phyloP scores from a whole-genome alignment of 495 filamentous ascomycete genomes.

The Daldinia bambusicola region DNA sequence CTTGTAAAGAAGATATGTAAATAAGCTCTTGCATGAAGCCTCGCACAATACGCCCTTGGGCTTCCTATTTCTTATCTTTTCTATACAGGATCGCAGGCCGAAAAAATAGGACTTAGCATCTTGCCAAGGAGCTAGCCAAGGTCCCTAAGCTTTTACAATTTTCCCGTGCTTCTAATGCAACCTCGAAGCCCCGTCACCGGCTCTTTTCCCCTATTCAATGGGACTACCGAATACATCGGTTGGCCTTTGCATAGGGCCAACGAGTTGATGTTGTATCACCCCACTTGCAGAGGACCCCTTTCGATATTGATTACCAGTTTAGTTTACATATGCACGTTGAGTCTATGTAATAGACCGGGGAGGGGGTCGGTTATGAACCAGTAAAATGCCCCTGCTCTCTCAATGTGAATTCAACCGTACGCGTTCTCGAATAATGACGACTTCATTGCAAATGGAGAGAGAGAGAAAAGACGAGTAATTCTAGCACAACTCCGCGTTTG shows the following conservation, averaged over 20 bases:
- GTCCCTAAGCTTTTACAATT: conserved; percentile 34
- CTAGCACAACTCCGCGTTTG: neutral
- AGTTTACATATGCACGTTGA: conserved; percentile 22
- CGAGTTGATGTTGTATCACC: conserved; percentile 34
- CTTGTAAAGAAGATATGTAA: conserved; percentile 13
- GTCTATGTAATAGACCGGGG: conserved; percentile 4
- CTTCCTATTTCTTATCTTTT: conserved; percentile 25
- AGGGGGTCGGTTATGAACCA: conserved; percentile 7
- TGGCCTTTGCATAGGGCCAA: conserved; percentile 36
- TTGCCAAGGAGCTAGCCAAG: conserved; percentile 23
- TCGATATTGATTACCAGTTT: conserved; percentile 39
- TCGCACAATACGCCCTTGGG: conserved; percentile 12
- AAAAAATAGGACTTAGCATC: conserved; percentile 18
- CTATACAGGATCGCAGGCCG: conserved; percentile 8
- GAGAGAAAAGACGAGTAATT: neutral
- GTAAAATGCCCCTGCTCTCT: neutral
- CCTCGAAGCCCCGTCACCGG: conserved; percentile 29
- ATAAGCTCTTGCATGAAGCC: neutral
- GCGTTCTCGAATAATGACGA: conserved; percentile 28
- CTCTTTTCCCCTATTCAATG: conserved; percentile 24
- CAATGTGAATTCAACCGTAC: conserved; percentile 34
- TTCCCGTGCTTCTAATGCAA: conserved; percentile 26
- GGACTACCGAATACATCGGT: conserved; percentile 28
- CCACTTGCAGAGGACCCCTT: conserved; percentile 39
- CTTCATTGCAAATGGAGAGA: neutral